Base-by-base conservation (phyloP, 306 rosid genomes). In the Cotoneaster glaucophyllus region DNA sequence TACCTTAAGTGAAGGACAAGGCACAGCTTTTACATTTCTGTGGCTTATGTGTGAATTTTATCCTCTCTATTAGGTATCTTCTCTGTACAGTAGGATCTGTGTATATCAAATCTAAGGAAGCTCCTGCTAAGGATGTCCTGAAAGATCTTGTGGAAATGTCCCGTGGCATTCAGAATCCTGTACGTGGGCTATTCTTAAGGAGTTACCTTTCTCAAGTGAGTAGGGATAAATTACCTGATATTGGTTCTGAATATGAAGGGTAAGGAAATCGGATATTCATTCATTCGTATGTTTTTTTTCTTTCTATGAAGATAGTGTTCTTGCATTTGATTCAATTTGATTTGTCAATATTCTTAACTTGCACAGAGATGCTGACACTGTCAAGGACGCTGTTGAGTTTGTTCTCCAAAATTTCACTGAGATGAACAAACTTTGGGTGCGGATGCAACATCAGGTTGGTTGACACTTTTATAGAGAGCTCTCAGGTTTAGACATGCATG, bases 391-490 rank as follows among this genome's bases (percentile, higher is more conserved):
- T 70, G 91, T 87, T 24, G 91, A 87, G 69, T 87, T 87, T 82
- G 88, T 87, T 13, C 85, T 87, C 64, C 91, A 87, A 73, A 87
- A 87, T 74, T 87, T 87, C 80, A 87, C 91, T 3, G 91, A 87
- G 80, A 87, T 87, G 91, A 87, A 87, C 84, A 87, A 87, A 53
- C 91, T 87, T 65, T 87, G 91, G 91, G 91, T 87, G 75, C 91
- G 91, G 78, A 87, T 87, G 91, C 91, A 87, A 68, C 88, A 87
- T 84, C 91, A 87, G 91, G 91, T 87, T 79, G 84, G 87, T 87
- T 78, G 69, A 73, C 78, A 63, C 77, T 83, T 53, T 69, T 78
- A 70, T 80, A 69, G 76, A 77, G 41, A 25, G 66, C 77, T 77
- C 79, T 82, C 73, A 48, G 76, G 80, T 84, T 84, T 84, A 80